Base-by-base conservation (phyloP, 805 yeast genomes). In the Yamadazyma paraphyllophila region DNA sequence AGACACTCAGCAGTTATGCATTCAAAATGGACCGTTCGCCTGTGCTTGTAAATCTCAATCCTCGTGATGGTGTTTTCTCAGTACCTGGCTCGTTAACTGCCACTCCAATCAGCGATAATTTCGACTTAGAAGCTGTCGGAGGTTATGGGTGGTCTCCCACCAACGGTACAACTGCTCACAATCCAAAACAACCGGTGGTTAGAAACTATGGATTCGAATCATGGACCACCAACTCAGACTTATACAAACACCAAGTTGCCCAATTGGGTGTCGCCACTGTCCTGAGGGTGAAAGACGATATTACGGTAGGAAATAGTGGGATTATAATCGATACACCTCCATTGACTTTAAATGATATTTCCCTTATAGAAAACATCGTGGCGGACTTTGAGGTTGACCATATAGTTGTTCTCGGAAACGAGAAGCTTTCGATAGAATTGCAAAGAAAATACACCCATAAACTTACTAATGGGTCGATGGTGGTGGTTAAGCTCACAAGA, bases 141-240 rank as follows among this genome's bases (percentile, higher is more conserved):
- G 85, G 95, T 71, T 96, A 96, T 50, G 88, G 88, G 39, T 80
- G 86, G 17, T 73, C 82, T 49, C 42, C 49, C 11, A 71, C 76
- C 4, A 82, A 88, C 9, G 94, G 95, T 36, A 81, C 88, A 1
- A 81, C 91, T 1, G 69, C 76, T 49, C 81, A 85, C 51, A 91
- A 87, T 61, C 87, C 88, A n/a, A 88, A 88, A 61, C 95, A 88
- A 62, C 97, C 98, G 0, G 62, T 85, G n/a, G 92, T 86, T 7
- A 83, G 85, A 56, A 82, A 77, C 56, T 89, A 73, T 63, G 99
- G 98, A 0, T 74, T 83, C 43, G 87, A 83, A 40, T 65, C 70
- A 31, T 72, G 80, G 10, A 53, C 65, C 1, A 83, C 80, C 10
- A 89, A 89, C 60, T 60, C 76, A 36, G 76, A 73, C 36, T 71